A percentile compares a stretch with the other conserved stretches of the same genome.
phyloP scores from a whole-genome alignment of 2,329 filamentous ascomycete species.

The Penicillium occitanis region DNA sequence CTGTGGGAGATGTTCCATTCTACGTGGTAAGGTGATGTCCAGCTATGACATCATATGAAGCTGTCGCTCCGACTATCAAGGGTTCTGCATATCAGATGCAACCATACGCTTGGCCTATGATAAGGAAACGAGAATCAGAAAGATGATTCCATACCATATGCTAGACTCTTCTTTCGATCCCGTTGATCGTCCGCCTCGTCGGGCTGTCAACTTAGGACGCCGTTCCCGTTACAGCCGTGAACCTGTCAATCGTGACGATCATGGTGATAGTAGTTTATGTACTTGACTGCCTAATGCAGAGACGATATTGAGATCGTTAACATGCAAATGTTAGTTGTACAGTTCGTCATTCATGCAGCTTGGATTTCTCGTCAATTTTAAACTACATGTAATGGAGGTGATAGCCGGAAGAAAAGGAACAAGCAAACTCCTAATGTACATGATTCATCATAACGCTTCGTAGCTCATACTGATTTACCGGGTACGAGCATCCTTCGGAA shows the following conservation, averaged over 20 bases:
- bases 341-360: not conserved
- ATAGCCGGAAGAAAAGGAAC: not conserved
- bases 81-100: not conserved
- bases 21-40: not conserved
- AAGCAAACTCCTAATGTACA: conserved; percentile 10
- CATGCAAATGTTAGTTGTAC: too few relatives aligned
- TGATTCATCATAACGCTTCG: not conserved
- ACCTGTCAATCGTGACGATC: not conserved
- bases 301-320: not conserved
- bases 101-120: not conserved
- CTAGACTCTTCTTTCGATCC: not conserved
- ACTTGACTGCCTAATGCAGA: not conserved
- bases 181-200: not conserved
- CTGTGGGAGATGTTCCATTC: not conserved
- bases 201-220: not conserved
- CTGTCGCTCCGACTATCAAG: not conserved
- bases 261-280: not conserved
- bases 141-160: not conserved
- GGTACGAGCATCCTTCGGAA: conserved; percentile 61
- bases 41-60: conserved; percentile 16
- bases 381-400: not conserved
- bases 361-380: not conserved
- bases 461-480: conserved; percentile 41
- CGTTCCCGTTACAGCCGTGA: not conserved
- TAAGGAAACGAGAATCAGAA: not conserved